Evolutionary conservation across 2,329 filamentous ascomycete genomes (phyloP).

Genomic region (Cercospora sp.): DNA sequence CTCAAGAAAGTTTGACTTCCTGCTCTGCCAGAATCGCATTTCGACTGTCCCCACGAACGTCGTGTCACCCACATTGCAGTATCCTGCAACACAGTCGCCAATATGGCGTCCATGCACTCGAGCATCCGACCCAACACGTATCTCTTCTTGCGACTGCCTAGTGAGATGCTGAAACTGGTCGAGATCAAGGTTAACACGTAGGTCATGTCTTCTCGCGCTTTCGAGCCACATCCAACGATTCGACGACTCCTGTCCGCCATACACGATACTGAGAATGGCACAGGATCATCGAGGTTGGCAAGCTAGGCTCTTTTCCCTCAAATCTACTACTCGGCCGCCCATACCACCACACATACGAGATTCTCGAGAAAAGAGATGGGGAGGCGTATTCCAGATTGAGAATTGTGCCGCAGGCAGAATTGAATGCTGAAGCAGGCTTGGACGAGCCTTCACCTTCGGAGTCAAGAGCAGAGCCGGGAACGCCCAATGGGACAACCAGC

Average conservation of each 20-base stretch:
- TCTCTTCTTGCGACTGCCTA: slow-evolving; percentile 59
- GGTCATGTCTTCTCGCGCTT: slow-evolving; percentile 41
- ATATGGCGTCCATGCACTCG: slow-evolving; percentile 44
- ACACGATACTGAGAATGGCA: slow-evolving; percentile 36
- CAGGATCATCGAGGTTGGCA: slow-evolving; percentile 84
- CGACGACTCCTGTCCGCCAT: slow-evolving; percentile 35
- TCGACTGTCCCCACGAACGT: neutral
- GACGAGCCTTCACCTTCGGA: slow-evolving; percentile 53
- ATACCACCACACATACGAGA: slow-evolving; percentile 87
- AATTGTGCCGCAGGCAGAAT: slow-evolving; percentile 75
- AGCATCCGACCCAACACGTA: slow-evolving; percentile 53
- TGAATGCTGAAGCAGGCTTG: slow-evolving; percentile 71
- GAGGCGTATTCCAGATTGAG: slow-evolving; percentile 70
- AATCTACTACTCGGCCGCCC: slow-evolving; percentile 91
- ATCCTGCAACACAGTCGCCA: neutral
- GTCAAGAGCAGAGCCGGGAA: slow-evolving; percentile 35
- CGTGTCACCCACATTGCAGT: neutral
- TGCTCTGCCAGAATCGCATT: neutral
- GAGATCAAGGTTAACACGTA: slow-evolving; percentile 65
- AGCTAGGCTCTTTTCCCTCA: slow-evolving; percentile 86
- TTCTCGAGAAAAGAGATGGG: slow-evolving; percentile 68
- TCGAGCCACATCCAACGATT: slow-evolving; percentile 29
- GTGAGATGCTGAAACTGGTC: slow-evolving; percentile 58
- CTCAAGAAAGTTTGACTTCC: slow-evolving; percentile 4
- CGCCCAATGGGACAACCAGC: slow-evolving; percentile 33